These are phyloP conservation scores for Skeletonema menzelii DNA, from an alignment of 108 stramenopile species.

Conservation along the genomic window DNA sequence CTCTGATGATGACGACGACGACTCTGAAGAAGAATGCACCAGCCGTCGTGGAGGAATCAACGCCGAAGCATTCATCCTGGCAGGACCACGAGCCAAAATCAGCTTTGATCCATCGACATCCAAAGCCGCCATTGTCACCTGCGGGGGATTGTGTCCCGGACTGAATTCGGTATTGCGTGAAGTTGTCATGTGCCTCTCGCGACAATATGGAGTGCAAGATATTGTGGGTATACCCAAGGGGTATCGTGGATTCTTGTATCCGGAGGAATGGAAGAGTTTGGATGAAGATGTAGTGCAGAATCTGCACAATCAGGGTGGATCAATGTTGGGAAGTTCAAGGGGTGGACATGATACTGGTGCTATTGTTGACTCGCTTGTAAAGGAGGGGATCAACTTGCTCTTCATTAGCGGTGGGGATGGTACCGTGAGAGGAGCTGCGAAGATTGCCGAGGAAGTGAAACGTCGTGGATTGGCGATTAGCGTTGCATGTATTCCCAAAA, in stretches of 20 bases:
- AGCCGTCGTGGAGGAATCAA: background rate
- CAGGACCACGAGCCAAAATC: constrained; percentile 48
- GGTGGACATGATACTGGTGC: constrained; percentile 79
- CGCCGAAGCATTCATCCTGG: constrained; percentile 30
- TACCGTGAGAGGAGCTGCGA: constrained; percentile 76
- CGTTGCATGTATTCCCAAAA: constrained; percentile 83
- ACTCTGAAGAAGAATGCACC: constrained; percentile 36
- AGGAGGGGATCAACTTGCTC: constrained; percentile 56
- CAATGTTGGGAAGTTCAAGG: constrained; percentile 71
- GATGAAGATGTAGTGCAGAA: constrained; percentile 48
- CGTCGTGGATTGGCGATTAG: constrained; percentile 51
- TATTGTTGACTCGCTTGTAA: constrained; percentile 54
- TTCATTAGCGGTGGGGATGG: constrained; percentile 90
- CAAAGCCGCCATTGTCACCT: constrained; percentile 66
- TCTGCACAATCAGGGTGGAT: constrained; percentile 82
- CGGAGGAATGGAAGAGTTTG: background rate
- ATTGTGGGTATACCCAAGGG: constrained; percentile 76
- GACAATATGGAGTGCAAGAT: constrained; percentile 60
- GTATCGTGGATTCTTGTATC: constrained; percentile 68
- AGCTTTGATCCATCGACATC: constrained; percentile 51
- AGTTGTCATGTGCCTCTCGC: constrained; percentile 50
- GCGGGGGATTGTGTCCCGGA: constrained; percentile 47
- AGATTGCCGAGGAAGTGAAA: constrained; percentile 56
- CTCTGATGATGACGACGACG: background rate
- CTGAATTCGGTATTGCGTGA: constrained; percentile 89